phyloP scores from a whole-genome alignment of 768 basidiomycete genomes.

The Pleurotus ostreatus region DNA sequence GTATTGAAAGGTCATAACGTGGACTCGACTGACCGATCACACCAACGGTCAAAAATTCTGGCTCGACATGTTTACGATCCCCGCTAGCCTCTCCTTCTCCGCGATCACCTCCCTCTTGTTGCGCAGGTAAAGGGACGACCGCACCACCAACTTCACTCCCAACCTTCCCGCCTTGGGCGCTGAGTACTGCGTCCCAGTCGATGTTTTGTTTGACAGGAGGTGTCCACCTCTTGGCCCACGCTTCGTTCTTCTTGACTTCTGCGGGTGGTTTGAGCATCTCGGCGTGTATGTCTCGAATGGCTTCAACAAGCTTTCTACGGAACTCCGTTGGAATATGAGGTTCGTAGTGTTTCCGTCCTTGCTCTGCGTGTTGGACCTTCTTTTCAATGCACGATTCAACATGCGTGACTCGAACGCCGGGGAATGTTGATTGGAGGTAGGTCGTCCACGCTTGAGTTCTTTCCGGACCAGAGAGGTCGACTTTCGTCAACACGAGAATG shows the following conservation, averaged over 20 bases:
- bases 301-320: conserved; percentile 57
- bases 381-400: conserved; percentile 76
- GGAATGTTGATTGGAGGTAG: conserved; percentile 52
- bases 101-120: conserved; percentile 15
- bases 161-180: conserved; percentile 38
- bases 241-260: conserved; percentile 33
- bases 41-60: conserved; percentile 72
- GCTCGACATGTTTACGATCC: conserved; percentile 26
- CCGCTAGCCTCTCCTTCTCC: conserved; percentile 8
- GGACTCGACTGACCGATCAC: conserved; percentile 54
- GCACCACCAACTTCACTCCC: conserved; percentile 42
- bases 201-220: conserved; percentile 60
- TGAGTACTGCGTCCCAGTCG: conserved; percentile 68
- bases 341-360: conserved; percentile 48
- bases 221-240: conserved; percentile 56
- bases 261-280: conserved; percentile 68
- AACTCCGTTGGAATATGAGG: conserved; percentile 69
- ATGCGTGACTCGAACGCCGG: conserved; percentile 57
- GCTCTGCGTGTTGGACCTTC: conserved; percentile 29
- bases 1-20: background rate
- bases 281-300: conserved; percentile 62
- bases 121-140: conserved; percentile 24
- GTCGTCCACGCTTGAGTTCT: conserved; percentile 63
- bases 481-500: conserved; percentile 83
- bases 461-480: conserved; percentile 73